Evolutionary conservation across 2,329 filamentous ascomycete species (phyloP), one percentile per base, ranked within the genome.

Genomic region (Fusarium phyllophilum): DNA sequence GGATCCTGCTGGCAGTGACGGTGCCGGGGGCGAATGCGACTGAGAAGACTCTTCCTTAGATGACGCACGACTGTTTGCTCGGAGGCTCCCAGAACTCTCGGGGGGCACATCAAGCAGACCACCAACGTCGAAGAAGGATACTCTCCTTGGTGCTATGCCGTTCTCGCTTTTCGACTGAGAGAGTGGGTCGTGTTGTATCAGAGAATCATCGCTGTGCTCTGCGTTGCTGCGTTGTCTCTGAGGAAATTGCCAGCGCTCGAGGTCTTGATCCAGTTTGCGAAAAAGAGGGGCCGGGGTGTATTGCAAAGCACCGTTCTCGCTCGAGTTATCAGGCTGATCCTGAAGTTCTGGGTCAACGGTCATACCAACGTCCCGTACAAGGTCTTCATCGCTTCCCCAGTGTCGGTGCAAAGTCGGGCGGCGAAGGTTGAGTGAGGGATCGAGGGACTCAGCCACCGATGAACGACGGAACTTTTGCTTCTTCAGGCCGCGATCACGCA

Each of bases 311-410:
- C 77, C 78, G 34, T 78, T 76, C 33, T 80, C 78, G 20, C 78
- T 77, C 5, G 73, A 71, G 7, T 74, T 74, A 26, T 78, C 75
- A 6, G 78, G 80, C 5, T 73, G 77, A 17, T 85, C 83, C 38
- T 87, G 85, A 24, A 91, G 79, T 62, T 88, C 85, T 2, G 85
- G 86, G 44, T 88, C 85, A 8, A 90, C 87, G 18, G 92, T 89
- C 44, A 96, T 89, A 13, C 96, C 95, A 8, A 97, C 78, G 68
- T 92, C 93, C 57, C 93, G 87, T 9, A 97, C 94, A 3, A 98
- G 88, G 79, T 98, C 94, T 79, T 97, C 95, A 77, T 98, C 96
- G 76, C 94, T 97, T 48, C 94, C 95, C 91, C 93, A 96, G 63
- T 93, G 90, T 56, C 89, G 89, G 68, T 91, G 84, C 49, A 92